Conservation (phyloP, 768 basidiomycete genomes). For the Podaxis sp. region DNA sequence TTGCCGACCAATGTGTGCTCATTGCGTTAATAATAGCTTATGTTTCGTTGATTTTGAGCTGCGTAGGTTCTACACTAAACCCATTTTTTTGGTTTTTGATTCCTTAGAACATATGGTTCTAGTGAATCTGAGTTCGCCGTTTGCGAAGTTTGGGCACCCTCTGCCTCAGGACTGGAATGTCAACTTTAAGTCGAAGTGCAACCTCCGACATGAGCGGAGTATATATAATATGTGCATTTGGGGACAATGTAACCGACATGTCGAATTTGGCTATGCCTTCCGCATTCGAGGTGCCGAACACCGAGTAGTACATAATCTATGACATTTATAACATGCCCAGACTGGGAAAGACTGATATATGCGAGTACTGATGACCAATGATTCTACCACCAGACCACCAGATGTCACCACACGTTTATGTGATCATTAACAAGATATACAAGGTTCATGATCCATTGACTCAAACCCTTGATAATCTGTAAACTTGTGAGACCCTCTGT, state of each 20-base stretch:
- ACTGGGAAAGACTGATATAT: background rate
- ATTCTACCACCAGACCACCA: background rate
- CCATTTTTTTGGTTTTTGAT: no score
- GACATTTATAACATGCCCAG: background rate
- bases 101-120: no score
- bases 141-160: background rate
- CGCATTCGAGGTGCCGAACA: slow-evolving; percentile 1
- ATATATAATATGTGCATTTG: background rate
- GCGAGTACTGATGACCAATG: background rate
- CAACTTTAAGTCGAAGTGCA: background rate
- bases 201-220: background rate
- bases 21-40: no score
- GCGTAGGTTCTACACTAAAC: no score
- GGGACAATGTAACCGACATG: background rate
- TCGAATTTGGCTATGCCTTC: background rate
- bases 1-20: no score
- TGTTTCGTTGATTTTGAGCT: no score
- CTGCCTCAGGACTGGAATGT: background rate
- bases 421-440: background rate
- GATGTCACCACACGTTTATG: background rate
- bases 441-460: background rate
- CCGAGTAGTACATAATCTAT: background rate
- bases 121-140: background rate
- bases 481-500: background rate
- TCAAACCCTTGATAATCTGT: background rate